Base-by-base conservation (phyloP, 306 rosid genomes). In the Gastrolobium villosum region DNA sequence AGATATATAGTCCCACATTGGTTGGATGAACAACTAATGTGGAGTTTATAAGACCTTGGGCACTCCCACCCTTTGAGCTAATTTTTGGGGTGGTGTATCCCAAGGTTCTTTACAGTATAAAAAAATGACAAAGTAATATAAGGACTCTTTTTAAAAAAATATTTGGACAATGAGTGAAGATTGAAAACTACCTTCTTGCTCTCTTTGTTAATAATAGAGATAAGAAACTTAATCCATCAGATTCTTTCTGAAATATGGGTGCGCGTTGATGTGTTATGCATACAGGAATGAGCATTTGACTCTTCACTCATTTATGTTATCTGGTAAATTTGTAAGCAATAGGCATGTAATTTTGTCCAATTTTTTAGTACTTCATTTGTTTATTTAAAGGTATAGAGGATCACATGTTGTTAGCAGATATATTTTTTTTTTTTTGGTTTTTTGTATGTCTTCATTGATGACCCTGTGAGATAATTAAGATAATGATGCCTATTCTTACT, bases 261-360 rank as follows among this genome's bases (percentile, higher is more conserved):
- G 20, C 55, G 5, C 3, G 13, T 46, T 45, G 39, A 46, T 0
- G 13, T 67, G 43, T 31, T 28, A 67, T 67, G 30, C 36, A 41
- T 41, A 20, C 43, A 34, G 8, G 70, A 46, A 40, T 65, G 15
- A 45, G 10, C 54, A 65, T 43, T 28, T 66, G 44, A 66, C 40
- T 10, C 1, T 45, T 8, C 44, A 28, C 54, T 43, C 5, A 3
- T 44, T 28, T 4, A 43, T 65, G 3, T 20, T 41, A 10, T n/a
- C 9, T 2, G 32, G 10, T 36, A 35, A 20, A 20, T 20, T 20
- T 35, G 31, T 3, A n/a, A n/a, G n/a, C n/a, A n/a, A n/a, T n/a
- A 62, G 45, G 30, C 5, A 13, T 62, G 6, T 35, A n/a, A 48
- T 48, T 48, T 48, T 55, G 7, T 20, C 31, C 31, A 52, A 15